These are phyloP conservation scores for Areca catechu DNA, from an alignment of 176 grass and related monocot species.

Conservation along the genomic window DNA sequence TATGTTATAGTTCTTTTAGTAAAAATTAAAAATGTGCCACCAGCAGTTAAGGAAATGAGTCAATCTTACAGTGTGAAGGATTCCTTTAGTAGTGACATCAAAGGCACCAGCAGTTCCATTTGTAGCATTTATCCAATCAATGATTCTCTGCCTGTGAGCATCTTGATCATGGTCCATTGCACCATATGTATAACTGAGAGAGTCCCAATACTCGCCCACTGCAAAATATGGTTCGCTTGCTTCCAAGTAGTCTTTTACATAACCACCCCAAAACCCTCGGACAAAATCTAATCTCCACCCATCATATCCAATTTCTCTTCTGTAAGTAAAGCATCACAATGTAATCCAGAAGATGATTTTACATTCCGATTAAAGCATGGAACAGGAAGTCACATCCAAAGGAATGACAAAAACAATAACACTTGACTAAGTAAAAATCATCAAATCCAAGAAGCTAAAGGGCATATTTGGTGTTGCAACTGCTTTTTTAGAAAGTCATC, in stretches of 20 bases:
- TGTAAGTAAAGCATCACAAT: constrained; percentile 26
- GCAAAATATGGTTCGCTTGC: constrained; percentile 77
- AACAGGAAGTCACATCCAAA: too few species aligned
- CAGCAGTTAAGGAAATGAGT: too few species aligned
- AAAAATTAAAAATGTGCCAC: neutral
- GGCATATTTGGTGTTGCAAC: too few species aligned
- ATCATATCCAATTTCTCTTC: constrained; percentile 92
- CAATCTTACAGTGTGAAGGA: constrained; percentile 81
- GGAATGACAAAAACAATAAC: too few species aligned
- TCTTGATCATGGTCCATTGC: constrained; percentile 54
- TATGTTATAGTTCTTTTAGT: too few species aligned
- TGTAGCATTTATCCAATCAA: constrained; percentile 99
- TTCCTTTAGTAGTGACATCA: constrained; percentile 99
- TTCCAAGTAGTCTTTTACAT: constrained; percentile 95
- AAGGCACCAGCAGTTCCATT: constrained; percentile 84
- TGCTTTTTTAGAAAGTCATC: too few species aligned
- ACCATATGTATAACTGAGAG: constrained; percentile 95
- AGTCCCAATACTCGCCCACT: constrained; percentile 99
- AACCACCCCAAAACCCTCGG: constrained; percentile 99
- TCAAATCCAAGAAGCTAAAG: too few species aligned
- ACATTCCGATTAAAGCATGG: too few species aligned
- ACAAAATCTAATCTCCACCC: constrained; percentile 97
- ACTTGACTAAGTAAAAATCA: too few species aligned
- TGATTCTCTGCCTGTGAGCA: constrained; percentile 95
- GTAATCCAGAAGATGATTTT: neutral